A percentile compares a stretch with the other conserved stretches of the same genome.
These are phyloP conservation scores for Botrytis paeoniae DNA, from an alignment of 2,329 filamentous ascomycete genomes.

Conservation along the genomic window DNA sequence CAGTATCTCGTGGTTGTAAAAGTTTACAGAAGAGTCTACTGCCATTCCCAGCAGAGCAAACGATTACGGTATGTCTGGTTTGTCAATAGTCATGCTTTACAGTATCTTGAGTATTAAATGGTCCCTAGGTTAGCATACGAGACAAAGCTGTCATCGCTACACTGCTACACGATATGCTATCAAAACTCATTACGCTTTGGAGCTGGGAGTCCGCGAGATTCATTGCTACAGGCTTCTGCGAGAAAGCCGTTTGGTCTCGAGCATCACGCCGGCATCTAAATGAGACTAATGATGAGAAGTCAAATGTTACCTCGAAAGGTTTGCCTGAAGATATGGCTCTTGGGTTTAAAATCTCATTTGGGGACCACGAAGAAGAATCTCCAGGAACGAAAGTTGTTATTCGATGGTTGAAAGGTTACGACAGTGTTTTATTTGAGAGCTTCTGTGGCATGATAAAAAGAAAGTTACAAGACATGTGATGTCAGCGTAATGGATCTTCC, in stretches of 20 bases:
- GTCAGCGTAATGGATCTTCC: not conserved
- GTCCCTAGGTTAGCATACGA: not conserved
- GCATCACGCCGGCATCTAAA: constrained; percentile 41
- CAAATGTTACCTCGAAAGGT: constrained; percentile 36
- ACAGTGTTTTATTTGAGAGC: constrained; percentile 76
- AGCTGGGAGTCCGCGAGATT: constrained; percentile 32
- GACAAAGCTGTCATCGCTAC: constrained; percentile 16
- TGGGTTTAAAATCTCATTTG: constrained; percentile 54
- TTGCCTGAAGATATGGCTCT: constrained; percentile 42
- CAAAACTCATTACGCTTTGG: constrained; percentile 33
- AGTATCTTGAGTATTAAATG: not conserved
- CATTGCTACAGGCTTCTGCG: constrained; percentile 33
- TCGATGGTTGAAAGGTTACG: constrained; percentile 73
- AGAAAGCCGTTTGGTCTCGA: constrained; percentile 38
- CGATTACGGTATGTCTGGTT: constrained; percentile 35
- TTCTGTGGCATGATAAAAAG: constrained; percentile 77
- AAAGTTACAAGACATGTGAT: not conserved
- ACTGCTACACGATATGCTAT: constrained; percentile 34
- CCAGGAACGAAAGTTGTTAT: constrained; percentile 50
- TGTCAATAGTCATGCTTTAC: not conserved
- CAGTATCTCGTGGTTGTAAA: constrained; percentile 39
- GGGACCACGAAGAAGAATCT: constrained; percentile 39
- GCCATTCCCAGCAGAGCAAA: constrained; percentile 51
- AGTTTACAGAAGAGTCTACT: constrained; percentile 49
- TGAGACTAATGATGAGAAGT: constrained; percentile 28